A percentile compares a stretch with the other conserved stretches of the same genome.
Evolutionary conservation across 176 grass and related monocot genomes (phyloP).

Genomic region (Oryza coarctata): DNA sequence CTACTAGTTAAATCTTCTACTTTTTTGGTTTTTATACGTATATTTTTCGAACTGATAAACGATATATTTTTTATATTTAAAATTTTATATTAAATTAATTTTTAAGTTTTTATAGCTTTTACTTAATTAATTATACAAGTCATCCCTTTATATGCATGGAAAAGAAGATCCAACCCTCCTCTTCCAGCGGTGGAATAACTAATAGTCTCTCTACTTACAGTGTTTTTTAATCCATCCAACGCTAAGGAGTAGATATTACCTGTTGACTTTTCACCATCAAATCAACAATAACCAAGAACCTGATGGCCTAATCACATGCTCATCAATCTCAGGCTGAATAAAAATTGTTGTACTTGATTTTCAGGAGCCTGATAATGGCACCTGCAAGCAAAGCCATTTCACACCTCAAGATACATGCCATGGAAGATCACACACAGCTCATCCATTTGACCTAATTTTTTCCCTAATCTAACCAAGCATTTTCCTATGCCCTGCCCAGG

Average conservation of each 20-base stretch:
- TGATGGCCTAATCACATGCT: conserved; percentile 25
- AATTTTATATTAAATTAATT: too few relatives aligned
- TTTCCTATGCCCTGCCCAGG: neutral
- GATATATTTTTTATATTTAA: too few relatives aligned
- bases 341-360: neutral
- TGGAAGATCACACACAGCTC: conserved; percentile 45
- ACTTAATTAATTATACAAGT: too few relatives aligned
- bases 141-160: too few relatives aligned
- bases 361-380: neutral
- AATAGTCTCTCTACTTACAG: neutral
- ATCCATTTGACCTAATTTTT: neutral
- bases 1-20: too few relatives aligned
- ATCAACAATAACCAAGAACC: neutral
- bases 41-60: too few relatives aligned
- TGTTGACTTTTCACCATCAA: neutral
- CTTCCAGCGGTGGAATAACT: neutral
- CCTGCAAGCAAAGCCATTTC: neutral
- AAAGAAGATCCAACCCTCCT: too few relatives aligned
- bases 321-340: neutral
- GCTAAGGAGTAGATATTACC: neutral
- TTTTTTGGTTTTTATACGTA: too few relatives aligned
- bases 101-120: too few relatives aligned
- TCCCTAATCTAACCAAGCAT: conserved; percentile 12
- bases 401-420: conserved; percentile 23
- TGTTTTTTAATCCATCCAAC: neutral